phyloP scores from a whole-genome alignment of 148 eudicot genomes.

The Chenopodium berlandieri region DNA sequence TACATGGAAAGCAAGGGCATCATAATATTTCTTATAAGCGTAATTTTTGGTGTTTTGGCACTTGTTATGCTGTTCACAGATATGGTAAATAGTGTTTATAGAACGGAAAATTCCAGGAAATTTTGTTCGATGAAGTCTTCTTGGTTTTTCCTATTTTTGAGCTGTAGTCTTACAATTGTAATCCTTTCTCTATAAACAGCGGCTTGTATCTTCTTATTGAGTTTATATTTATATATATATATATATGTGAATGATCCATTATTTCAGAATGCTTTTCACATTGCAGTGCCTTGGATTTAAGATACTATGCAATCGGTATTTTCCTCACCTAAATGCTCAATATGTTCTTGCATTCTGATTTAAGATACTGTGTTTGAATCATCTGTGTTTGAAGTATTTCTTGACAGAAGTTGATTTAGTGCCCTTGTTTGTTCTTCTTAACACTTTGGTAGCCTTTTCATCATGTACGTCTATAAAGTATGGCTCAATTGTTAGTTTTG shows the following conservation, averaged over 20 bases:
- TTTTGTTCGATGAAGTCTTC: slow-evolving; percentile 72
- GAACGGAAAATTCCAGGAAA: slow-evolving; percentile 56
- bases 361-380: not conserved
- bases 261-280: not conserved
- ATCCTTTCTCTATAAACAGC: slow-evolving; percentile 57
- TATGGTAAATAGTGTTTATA: slow-evolving; percentile 45
- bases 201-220: not conserved
- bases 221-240: slow-evolving; percentile 8
- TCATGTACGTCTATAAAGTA: not conserved
- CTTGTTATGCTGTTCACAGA: slow-evolving; percentile 50
- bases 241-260: not conserved
- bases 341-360: not conserved
- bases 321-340: not conserved
- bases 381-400: not conserved
- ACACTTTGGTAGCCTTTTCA: not conserved
- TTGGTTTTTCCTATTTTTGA: slow-evolving; percentile 66
- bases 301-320: not conserved
- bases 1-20: slow-evolving; percentile 92
- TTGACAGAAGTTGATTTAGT: not conserved
- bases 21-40: slow-evolving; percentile 57
- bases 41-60: slow-evolving; percentile 56
- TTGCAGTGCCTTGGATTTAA: not conserved
- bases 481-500: not conserved
- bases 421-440: not conserved
- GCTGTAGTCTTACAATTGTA: slow-evolving; percentile 51